These are phyloP conservation scores for Schoenoplectus triqueter DNA, from an alignment of 202 grass and related monocot species.

Conservation along the genomic window DNA sequence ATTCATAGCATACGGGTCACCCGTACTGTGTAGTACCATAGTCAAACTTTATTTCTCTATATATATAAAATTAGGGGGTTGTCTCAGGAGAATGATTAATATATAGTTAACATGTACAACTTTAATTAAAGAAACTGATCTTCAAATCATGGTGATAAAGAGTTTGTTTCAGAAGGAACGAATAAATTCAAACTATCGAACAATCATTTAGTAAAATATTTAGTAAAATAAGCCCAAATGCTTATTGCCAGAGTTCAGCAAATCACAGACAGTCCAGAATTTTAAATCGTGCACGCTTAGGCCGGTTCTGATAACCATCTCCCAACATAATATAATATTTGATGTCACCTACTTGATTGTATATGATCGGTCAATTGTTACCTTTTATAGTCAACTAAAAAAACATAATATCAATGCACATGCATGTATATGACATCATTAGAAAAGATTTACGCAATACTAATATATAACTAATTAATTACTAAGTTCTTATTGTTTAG, in stretches of 20 bases:
- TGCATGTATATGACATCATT: no score
- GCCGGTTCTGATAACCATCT: background rate
- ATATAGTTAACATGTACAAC: background rate
- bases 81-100: background rate
- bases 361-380: background rate
- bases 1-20: no score
- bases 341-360: background rate
- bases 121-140: background rate
- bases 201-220: background rate
- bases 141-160: slow-evolving; percentile 14
- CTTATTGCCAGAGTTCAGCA: background rate
- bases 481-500: no score
- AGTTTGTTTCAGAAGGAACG: slow-evolving; percentile 5
- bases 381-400: background rate
- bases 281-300: slow-evolving; percentile 13
- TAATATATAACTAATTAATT: no score
- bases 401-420: no score
- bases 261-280: background rate
- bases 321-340: background rate
- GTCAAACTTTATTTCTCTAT: background rate
- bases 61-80: background rate
- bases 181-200: background rate
- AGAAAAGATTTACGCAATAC: no score
- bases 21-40: background rate
- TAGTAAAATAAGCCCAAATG: background rate